These are phyloP conservation scores for Neurospora terricola DNA, from an alignment of 495 filamentous ascomycete species.

Conservation along the genomic window DNA sequence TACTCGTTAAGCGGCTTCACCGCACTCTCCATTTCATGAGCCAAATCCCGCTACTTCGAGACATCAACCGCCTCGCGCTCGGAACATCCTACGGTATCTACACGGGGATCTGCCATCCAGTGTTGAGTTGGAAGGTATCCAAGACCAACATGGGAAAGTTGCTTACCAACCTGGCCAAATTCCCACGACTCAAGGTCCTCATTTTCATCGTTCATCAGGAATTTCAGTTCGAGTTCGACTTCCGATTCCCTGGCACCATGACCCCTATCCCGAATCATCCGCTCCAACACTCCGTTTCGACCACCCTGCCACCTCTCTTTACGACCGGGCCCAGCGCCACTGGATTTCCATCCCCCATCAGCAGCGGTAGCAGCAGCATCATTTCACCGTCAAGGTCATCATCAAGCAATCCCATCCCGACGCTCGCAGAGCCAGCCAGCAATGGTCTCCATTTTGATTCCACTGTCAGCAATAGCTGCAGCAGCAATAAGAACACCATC, in stretches of 20 bases:
- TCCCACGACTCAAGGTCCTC: conserved; percentile 30
- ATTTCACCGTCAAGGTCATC: background rate
- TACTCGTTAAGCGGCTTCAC: conserved; percentile 38
- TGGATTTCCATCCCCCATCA: conserved; percentile 4
- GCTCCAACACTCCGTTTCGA: background rate
- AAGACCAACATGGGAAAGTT: conserved; percentile 39
- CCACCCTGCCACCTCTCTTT: background rate
- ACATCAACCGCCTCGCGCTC: conserved; percentile 33
- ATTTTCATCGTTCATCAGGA: conserved; percentile 39
- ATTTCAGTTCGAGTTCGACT: conserved; percentile 36
- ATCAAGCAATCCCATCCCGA: background rate
- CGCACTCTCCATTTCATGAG: conserved; percentile 38
- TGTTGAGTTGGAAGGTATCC: conserved; percentile 36
- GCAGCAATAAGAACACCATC: background rate
- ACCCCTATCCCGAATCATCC: conserved; percentile 12
- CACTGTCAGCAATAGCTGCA: background rate
- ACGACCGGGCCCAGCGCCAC: background rate
- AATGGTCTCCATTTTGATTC: background rate
- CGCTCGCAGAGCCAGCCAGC: background rate
- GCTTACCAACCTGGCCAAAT: conserved; percentile 32
- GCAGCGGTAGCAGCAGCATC: background rate
- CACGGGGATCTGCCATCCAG: conserved; percentile 35
- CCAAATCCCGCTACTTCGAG: conserved; percentile 35
- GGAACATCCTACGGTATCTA: conserved; percentile 40
- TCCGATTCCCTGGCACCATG: conserved; percentile 20